Evolutionary conservation across 768 basidiomycete genomes (phyloP).

Genomic region (Astraeus odoratus): DNA sequence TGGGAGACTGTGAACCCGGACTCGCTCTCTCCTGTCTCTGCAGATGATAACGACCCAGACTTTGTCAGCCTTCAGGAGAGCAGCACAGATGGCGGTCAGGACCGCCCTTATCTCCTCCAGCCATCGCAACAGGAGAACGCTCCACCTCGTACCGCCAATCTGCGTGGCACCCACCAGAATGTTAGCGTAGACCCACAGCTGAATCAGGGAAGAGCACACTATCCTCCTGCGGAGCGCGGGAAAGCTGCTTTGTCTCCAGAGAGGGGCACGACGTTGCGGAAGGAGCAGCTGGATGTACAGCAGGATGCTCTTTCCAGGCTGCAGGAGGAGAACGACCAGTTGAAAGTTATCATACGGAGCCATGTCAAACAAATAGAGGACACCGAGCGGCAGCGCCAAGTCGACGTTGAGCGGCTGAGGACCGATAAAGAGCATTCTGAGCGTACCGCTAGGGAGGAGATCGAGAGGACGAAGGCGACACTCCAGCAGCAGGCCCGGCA

Average conservation of each 20-base stretch:
- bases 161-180: not conserved
- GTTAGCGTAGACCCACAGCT: no score
- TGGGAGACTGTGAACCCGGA: not conserved
- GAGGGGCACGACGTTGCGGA: no score
- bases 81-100: not conserved
- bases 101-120: not conserved
- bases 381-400: constrained; percentile 5
- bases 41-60: constrained; percentile 3
- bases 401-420: constrained; percentile 8
- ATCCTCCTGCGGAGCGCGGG: not conserved
- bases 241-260: not conserved
- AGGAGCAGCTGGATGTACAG: not conserved
- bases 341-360: constrained; percentile 15
- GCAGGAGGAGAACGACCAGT: constrained; percentile 19
- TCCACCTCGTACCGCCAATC: not conserved
- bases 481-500: constrained; percentile 16
- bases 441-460: constrained; percentile 7
- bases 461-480: constrained; percentile 11
- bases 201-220: not conserved
- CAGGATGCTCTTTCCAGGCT: constrained; percentile 4
- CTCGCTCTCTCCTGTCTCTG: not conserved
- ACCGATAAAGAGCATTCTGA: constrained; percentile 9
- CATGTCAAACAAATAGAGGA: constrained; percentile 16
- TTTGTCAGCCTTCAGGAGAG: constrained; percentile 2
- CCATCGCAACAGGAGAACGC: constrained; percentile 1